Percentiles rank a stretch among this genome's conserved stretches.
Evolutionary conservation across 345 rosid species (phyloP).

Genomic region (Turritis glabra): DNA sequence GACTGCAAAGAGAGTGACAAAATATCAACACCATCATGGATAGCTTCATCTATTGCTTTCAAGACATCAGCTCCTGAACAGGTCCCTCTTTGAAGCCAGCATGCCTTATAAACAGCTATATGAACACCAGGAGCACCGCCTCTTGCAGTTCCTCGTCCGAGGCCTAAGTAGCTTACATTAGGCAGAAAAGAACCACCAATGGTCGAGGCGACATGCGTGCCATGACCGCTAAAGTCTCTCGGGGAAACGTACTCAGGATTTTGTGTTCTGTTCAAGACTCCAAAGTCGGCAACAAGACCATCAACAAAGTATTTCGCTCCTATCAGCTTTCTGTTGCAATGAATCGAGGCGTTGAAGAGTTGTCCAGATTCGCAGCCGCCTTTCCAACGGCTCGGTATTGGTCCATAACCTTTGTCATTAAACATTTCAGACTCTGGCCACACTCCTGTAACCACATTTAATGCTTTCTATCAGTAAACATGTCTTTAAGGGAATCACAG

Average conservation of each 20-base stretch:
- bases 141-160: constrained; percentile 45
- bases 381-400: constrained; percentile 33
- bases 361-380: constrained; percentile 28
- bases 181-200: constrained; percentile 47
- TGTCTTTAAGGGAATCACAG: neutral
- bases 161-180: constrained; percentile 41
- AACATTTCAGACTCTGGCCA: constrained; percentile 30
- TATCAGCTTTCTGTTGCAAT: constrained; percentile 52
- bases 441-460: neutral
- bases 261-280: constrained; percentile 26
- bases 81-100: constrained; percentile 35
- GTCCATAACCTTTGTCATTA: constrained; percentile 27
- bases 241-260: constrained; percentile 44
- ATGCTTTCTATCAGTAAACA: neutral
- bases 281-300: constrained; percentile 33
- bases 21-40: constrained; percentile 43
- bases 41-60: constrained; percentile 63
- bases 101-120: constrained; percentile 52
- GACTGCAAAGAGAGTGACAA: constrained; percentile 37
- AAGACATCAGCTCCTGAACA: constrained; percentile 51
- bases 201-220: constrained; percentile 56
- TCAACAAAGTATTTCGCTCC: constrained; percentile 48
- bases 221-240: constrained; percentile 56
- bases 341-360: constrained; percentile 11
- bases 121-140: constrained; percentile 55